Percentiles rank a stretch among this genome's conserved stretches.
Conservation (phyloP, 495 filamentous ascomycete genomes). For the Penicillium alfredii region DNA sequence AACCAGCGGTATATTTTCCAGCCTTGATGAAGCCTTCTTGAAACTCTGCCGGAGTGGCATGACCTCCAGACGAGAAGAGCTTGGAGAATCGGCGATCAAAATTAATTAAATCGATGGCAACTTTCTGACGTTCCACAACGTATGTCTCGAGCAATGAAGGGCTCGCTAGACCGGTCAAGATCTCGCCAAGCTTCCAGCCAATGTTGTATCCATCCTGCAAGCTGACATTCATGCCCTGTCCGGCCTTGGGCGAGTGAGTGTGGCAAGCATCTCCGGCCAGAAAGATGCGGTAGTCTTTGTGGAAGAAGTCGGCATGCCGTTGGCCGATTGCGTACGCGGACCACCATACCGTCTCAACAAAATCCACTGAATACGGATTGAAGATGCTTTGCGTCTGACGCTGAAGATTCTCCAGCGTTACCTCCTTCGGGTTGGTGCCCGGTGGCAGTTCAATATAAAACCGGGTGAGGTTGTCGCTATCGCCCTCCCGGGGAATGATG, state of each 20-base stretch:
- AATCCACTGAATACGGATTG: slow-evolving; percentile 48
- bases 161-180: slow-evolving; percentile 52
- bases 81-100: slow-evolving; percentile 65
- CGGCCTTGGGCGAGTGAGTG: slow-evolving; percentile 58
- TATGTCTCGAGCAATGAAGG: slow-evolving; percentile 62
- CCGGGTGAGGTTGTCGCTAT: slow-evolving; percentile 53
- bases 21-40: slow-evolving; percentile 55
- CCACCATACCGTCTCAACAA: slow-evolving; percentile 50
- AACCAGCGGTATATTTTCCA: slow-evolving; percentile 58
- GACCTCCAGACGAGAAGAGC: slow-evolving; percentile 47
- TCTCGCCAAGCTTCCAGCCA: slow-evolving; percentile 70
- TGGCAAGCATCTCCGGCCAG: slow-evolving; percentile 57
- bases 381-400: slow-evolving; percentile 54
- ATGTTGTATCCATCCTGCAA: slow-evolving; percentile 58
- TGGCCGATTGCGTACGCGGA: slow-evolving; percentile 57
- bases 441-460: slow-evolving; percentile 66
- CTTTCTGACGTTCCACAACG: slow-evolving; percentile 58
- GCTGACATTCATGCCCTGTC: slow-evolving; percentile 49
- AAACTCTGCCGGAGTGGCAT: slow-evolving; percentile 39
- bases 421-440: slow-evolving; percentile 37
- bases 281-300: slow-evolving; percentile 48
- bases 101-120: slow-evolving; percentile 65
- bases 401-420: slow-evolving; percentile 50
- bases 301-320: slow-evolving; percentile 51
- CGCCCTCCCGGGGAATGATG: slow-evolving; percentile 67